Evolutionary conservation across 352 stramenopile species (phyloP).

Genomic region (Globisporangium parvum): DNA sequence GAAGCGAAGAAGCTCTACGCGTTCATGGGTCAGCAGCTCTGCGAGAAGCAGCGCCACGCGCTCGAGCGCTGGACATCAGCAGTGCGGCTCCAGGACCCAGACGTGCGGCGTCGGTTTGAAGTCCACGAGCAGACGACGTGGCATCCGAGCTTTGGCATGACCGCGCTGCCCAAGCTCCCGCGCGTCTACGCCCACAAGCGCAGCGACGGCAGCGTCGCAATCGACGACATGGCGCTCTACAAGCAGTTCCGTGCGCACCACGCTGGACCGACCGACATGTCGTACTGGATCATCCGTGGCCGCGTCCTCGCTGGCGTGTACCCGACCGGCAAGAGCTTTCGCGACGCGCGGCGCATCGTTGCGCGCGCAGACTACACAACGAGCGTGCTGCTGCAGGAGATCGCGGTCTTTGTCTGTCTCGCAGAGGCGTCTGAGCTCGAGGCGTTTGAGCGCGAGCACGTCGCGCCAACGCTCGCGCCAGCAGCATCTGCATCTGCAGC

Average conservation of each 20-base stretch:
- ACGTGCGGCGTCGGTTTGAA: constrained; percentile 13
- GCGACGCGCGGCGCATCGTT: constrained; percentile 34
- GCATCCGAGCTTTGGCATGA: constrained; percentile 69
- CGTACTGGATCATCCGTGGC: constrained; percentile 63
- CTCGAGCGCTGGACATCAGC: constrained; percentile 24
- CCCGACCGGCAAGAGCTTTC: constrained; percentile 40
- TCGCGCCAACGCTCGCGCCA: neutral
- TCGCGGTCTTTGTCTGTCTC: constrained; percentile 67
- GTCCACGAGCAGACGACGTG: constrained; percentile 22
- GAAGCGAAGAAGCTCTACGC: constrained; percentile 38
- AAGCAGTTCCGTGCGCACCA: constrained; percentile 66
- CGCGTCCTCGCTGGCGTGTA: constrained; percentile 53
- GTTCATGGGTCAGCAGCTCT: constrained; percentile 30
- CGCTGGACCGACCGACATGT: constrained; percentile 52
- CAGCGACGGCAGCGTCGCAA: constrained; percentile 31
- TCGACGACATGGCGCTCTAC: constrained; percentile 55
- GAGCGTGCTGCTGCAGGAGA: constrained; percentile 53
- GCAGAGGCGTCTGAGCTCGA: constrained; percentile 33
- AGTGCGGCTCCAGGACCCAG: constrained; percentile 9
- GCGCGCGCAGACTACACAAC: constrained; percentile 46
- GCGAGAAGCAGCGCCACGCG: constrained; percentile 16
- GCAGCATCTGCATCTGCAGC: neutral
- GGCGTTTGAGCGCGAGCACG: constrained; percentile 8
- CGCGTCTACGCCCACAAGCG: constrained; percentile 23
- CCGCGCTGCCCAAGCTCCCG: constrained; percentile 46